phyloP scores from a whole-genome alignment of 1,284 basidiomycete species.

The Ganoderma boninense region DNA sequence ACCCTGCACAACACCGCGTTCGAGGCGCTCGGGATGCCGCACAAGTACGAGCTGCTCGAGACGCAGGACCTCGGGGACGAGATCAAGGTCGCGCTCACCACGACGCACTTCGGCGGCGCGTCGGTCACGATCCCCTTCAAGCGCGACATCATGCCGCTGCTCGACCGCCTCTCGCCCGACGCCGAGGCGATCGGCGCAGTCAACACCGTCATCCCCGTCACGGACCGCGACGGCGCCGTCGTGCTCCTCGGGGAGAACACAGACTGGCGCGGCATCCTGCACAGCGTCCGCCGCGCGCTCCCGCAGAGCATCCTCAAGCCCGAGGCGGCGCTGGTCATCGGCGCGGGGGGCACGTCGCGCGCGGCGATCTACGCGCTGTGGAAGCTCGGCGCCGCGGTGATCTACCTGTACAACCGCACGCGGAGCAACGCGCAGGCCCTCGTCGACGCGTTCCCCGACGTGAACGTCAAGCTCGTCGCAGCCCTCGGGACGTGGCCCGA shows the following conservation, averaged over 20 bases:
- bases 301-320: conserved; percentile 44
- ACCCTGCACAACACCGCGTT: conserved; percentile 94
- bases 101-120: conserved; percentile 90
- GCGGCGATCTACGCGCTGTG: conserved; percentile 92
- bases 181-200: conserved; percentile 90
- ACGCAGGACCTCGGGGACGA: conserved; percentile 72
- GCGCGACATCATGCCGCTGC: conserved; percentile 82
- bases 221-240: conserved; percentile 52
- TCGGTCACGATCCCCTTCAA: conserved; percentile 97
- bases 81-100: conserved; percentile 69
- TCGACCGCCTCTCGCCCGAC: conserved; percentile 81
- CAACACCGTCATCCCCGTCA: conserved; percentile 84
- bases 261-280: conserved; percentile 88
- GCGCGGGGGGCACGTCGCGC: conserved; percentile 92
- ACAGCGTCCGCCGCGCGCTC: conserved; percentile 58
- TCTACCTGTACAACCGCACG: conserved; percentile 91
- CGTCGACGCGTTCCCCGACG: conserved; percentile 72
- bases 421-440: conserved; percentile 75
- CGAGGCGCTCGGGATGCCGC: conserved; percentile 82
- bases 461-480: conserved; percentile 68
- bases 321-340: conserved; percentile 80
- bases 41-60: conserved; percentile 84
- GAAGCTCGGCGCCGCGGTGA: conserved; percentile 68
- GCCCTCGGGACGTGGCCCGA: conserved; percentile 63
- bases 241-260: conserved; percentile 90